Base-by-base conservation (phyloP, 208 protist genomes). In the Trypanosoma lewisi region DNA sequence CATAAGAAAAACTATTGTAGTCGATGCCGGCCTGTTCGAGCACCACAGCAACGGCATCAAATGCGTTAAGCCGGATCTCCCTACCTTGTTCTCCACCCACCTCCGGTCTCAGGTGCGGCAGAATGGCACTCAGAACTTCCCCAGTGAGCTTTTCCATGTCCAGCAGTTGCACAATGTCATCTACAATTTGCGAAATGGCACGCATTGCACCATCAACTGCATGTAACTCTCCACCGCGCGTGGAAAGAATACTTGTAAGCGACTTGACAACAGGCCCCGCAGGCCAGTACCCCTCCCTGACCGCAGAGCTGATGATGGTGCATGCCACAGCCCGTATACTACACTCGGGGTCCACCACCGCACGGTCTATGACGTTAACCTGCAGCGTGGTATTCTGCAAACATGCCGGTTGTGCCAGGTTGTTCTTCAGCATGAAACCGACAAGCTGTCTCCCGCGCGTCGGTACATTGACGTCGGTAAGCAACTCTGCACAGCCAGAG, bases 391-490 rank as follows among this genome's bases (percentile, higher is more conserved):
- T 30, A 55, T 89, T 89, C 41, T 78, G 73, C 11, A 78, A 58
- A 25, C 79, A 87, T 5, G 73, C 58, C 1, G 85, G 83, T 51
- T 86, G 58, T 9, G 67, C 51, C 23, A 95, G 67, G 52, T 79
- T 74, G 47, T 91, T 91, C 73, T 93, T 93, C 28, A 95, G 53
- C 63, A 91, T 64, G 23, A 83, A 86, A 17, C 86, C 86, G 0
- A 79, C 82, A 30, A 90, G 72, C 54, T 87, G 81, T 2, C 86
- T 52, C 3, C 81, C 82, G 9, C 63, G 66, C 5, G 75, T 74
- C 33, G 75, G 64, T 0, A 80, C 73, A n/a, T 45, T 33, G 8
- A 71, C 53, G 9, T 67, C 65, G 23, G 83, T 78, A 30, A 95
- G 63, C 27, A 95, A 68, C 50, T 85, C 75, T 0, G 80, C 79